Conservation (phyloP, 306 rosid genomes). For the Trifolium fragiferum region DNA sequence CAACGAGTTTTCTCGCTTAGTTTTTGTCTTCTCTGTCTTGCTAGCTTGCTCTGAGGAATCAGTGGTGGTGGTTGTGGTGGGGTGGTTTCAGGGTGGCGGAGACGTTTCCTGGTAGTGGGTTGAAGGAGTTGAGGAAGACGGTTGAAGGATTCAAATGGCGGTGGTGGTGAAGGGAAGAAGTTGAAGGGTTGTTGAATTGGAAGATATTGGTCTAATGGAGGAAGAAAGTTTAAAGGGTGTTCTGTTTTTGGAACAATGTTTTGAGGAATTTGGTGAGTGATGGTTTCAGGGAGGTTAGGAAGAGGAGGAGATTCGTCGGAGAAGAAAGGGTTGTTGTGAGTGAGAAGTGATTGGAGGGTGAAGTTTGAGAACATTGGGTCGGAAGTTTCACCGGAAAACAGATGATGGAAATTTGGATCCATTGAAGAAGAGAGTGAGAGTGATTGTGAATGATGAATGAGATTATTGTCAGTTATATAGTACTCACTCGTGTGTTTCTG, state of each 20-base stretch:
- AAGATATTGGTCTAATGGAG: neutral
- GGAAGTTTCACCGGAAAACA: slow-evolving; percentile 27
- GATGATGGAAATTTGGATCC: slow-evolving; percentile 12
- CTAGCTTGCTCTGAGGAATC: slow-evolving; percentile 58
- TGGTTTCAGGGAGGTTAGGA: neutral
- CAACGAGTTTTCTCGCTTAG: slow-evolving; percentile 85
- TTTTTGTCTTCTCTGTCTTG: slow-evolving; percentile 69
- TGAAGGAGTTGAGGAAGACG: slow-evolving; percentile 64
- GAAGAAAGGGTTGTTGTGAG: slow-evolving; percentile 36
- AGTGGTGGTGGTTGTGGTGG: neutral
- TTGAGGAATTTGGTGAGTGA: neutral
- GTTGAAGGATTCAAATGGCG: slow-evolving; percentile 21
- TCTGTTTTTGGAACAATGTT: slow-evolving; percentile 38
- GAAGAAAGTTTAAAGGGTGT: slow-evolving; percentile 28
- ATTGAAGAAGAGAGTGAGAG: neutral
- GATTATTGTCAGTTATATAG: neutral
- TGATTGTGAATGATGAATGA: neutral
- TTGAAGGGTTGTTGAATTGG: slow-evolving; percentile 36
- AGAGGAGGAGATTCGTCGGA: neutral
- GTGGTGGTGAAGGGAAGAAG: slow-evolving; percentile 28
- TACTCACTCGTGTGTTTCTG: neutral
- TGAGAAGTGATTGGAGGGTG: slow-evolving; percentile 59
- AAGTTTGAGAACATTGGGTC: slow-evolving; percentile 60
- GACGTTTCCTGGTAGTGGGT: slow-evolving; percentile 40
- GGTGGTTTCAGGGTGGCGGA: slow-evolving; percentile 12